Percentiles rank a stretch among this genome's conserved stretches.
phyloP scores from a whole-genome alignment of 768 basidiomycete species.

The Hypholoma fasciculare region DNA sequence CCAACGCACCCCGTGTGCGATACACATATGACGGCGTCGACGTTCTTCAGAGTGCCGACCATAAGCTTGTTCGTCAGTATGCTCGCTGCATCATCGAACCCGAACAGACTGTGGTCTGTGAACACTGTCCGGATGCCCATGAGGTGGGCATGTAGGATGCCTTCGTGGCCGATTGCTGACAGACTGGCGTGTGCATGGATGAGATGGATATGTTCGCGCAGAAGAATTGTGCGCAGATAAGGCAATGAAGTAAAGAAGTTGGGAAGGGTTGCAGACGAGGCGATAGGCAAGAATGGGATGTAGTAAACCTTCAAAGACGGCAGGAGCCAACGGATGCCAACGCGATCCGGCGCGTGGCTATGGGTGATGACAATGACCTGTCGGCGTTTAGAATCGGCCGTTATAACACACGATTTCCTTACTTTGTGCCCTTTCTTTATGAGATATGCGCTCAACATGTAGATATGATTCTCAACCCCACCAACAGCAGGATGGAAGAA shows the following conservation, averaged over 20 bases:
- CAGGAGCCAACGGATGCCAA: conserved; percentile 87
- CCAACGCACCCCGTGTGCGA: conserved; percentile 87
- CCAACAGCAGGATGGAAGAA: conserved; percentile 95
- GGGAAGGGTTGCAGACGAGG: conserved; percentile 91
- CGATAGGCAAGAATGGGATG: conserved; percentile 86
- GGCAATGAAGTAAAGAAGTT: conserved; percentile 93
- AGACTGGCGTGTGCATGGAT: conserved; percentile 93
- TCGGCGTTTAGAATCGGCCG: background rate
- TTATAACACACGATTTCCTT: conserved; percentile 12
- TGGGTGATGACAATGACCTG: conserved; percentile 96
- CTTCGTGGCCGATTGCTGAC: conserved; percentile 90
- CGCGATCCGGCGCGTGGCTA: conserved; percentile 80
- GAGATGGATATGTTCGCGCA: conserved; percentile 83
- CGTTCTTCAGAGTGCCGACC: conserved; percentile 81
- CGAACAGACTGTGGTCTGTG: conserved; percentile 96
- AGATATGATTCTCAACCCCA: conserved; percentile 96
- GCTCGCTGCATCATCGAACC: conserved; percentile 95
- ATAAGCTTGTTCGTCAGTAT: conserved; percentile 97
- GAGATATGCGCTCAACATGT: conserved; percentile 85
- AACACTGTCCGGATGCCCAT: conserved; percentile 90
- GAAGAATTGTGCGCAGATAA: conserved; percentile 84
- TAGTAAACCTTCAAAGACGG: conserved; percentile 93
- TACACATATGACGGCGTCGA: conserved; percentile 94
- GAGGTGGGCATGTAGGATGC: conserved; percentile 83
- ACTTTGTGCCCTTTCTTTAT: conserved; percentile 86